Conservation (phyloP, 2,329 filamentous ascomycete species). For the Elsinoe ampelina region DNA sequence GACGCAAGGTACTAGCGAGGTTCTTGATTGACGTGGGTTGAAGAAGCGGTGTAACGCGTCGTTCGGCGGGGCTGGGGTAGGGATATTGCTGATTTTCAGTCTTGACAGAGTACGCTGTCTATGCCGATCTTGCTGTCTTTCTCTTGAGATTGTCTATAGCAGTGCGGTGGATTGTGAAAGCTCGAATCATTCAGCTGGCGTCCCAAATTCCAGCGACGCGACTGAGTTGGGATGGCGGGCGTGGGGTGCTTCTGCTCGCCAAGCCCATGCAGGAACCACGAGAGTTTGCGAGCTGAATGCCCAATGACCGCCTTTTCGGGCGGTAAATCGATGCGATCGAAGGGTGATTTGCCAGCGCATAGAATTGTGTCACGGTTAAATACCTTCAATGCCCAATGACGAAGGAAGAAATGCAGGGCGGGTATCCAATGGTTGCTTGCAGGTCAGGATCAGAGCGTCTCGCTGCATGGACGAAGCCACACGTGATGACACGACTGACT, state of each 20-base stretch:
- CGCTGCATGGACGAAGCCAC: not conserved
- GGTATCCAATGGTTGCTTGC: not conserved
- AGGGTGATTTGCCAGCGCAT: constrained; percentile 7
- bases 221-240: not conserved
- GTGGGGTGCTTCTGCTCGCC: not conserved
- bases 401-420: constrained; percentile 10
- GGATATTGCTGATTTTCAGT: not conserved
- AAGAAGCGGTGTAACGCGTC: constrained; percentile 14
- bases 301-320: constrained; percentile 9
- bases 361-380: constrained; percentile 5
- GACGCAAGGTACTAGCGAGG: constrained; percentile 15
- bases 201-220: constrained; percentile 9
- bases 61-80: not conserved
- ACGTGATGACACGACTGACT: not conserved
- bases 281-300: not conserved
- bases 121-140: not conserved
- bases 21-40: not conserved
- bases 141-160: not conserved
- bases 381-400: constrained; percentile 13
- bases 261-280: constrained; percentile 9
- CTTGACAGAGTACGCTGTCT: not conserved
- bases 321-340: not conserved
- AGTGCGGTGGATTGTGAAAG: not conserved
- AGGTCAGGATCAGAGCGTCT: not conserved
- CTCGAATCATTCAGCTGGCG: not conserved